Evolutionary conservation across 306 rosid genomes (phyloP).

Genomic region (Sicyos edulis): DNA sequence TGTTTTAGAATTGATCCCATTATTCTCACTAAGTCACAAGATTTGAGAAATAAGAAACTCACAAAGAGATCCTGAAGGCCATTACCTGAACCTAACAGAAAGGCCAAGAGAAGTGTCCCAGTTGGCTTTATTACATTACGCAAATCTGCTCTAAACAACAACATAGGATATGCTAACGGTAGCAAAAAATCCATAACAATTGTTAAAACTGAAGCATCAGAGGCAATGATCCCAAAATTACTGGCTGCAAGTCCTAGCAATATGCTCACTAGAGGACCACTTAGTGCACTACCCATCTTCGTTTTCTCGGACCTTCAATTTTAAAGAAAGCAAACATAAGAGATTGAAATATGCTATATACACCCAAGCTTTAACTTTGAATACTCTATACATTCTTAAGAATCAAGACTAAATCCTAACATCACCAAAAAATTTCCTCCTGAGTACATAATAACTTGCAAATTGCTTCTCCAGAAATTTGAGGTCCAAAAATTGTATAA

Average conservation of each 20-base stretch:
- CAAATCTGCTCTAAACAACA: constrained; percentile 65
- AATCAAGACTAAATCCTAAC: too few relatives aligned
- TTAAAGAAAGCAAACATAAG: background rate
- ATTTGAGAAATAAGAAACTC: too few relatives aligned
- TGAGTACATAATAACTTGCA: too few relatives aligned
- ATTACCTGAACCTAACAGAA: constrained; percentile 26
- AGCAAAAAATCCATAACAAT: constrained; percentile 52
- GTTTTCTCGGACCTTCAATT: constrained; percentile 58
- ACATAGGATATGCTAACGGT: constrained; percentile 57
- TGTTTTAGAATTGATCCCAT: too few relatives aligned
- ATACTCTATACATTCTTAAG: too few relatives aligned
- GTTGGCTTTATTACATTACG: constrained; percentile 63
- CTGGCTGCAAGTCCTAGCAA: constrained; percentile 64
- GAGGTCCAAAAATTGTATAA: too few relatives aligned
- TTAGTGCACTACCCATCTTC: constrained; percentile 56
- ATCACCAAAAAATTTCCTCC: too few relatives aligned
- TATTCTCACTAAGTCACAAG: too few relatives aligned
- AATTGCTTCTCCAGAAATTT: too few relatives aligned
- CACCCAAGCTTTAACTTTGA: too few relatives aligned
- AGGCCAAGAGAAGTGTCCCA: constrained; percentile 61
- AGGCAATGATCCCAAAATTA: constrained; percentile 53
- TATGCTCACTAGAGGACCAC: constrained; percentile 58
- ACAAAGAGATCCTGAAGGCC: background rate
- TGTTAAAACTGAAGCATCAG: constrained; percentile 43
- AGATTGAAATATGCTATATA: too few relatives aligned